Base-by-base conservation (phyloP, 495 filamentous ascomycete species). In the Tuber indicum region DNA sequence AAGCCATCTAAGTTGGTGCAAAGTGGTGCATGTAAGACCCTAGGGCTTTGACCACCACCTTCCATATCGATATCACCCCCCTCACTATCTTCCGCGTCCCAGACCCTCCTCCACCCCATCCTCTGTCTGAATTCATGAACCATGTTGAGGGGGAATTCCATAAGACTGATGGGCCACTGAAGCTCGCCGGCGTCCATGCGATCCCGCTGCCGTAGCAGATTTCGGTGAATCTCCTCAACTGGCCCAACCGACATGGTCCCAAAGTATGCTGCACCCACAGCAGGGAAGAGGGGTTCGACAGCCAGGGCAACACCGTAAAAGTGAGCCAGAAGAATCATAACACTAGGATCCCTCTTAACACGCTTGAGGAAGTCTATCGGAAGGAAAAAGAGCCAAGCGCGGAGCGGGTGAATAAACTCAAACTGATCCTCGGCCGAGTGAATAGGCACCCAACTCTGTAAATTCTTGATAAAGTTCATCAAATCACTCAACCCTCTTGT, bases 321-420 rank as follows among this genome's bases (percentile, higher is more conserved):
- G 82, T 98, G 92, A 14, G 94, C 92, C 52, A 99, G 89, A 46
- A 97, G 88, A 36, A 98, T 87, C 84, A 98, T 86, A 32, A 91
- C 90, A 46, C 89, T 90, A 6, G 89, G 86, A 76, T 90, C 89
- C 42, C 85, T 86, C 39, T 87, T 84, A 39, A 88, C 88, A 72
- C 87, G 86, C 79, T 90, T 88, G 49, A 92, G 86, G 77, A 89
- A 89, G 78, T 87, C 86, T 74, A 93, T 89, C 5, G 96, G 96
- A 70, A 97, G 88, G 93, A 94, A 99, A 86, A 98, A 97, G 36
- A 98, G 89, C 94, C 96, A 98, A 75, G 91, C 89, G 69, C 94
- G 91, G 26, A 99, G 88, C 10, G 92, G 89, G 77, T 94, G 92
- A 42, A 98, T 89, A 78, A 93, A 90, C 82, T 94, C 91, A 84